phyloP scores from a whole-genome alignment of 148 eudicot genomes.

The Mesembryanthemum crystallinum region DNA sequence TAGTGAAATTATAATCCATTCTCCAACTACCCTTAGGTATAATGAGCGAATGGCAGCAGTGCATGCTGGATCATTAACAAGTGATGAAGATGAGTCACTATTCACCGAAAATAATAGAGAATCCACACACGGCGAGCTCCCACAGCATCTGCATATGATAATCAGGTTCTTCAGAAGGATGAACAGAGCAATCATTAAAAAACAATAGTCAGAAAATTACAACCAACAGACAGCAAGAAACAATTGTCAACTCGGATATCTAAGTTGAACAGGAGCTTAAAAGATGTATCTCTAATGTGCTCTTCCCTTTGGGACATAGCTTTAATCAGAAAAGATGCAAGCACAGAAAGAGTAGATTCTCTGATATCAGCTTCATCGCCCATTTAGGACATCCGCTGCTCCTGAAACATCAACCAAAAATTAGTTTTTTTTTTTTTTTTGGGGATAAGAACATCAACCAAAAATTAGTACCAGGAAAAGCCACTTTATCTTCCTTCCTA shows the following conservation, averaged over 20 bases:
- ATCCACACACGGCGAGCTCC: constrained; percentile 87
- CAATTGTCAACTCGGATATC: constrained; percentile 20
- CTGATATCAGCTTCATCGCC: constrained; percentile 74
- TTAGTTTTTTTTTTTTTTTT: no score
- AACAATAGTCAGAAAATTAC: background rate
- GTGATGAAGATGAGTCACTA: constrained; percentile 69
- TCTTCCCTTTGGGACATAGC: constrained; percentile 92
- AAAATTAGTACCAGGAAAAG: no score
- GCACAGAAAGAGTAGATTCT: constrained; percentile 71
- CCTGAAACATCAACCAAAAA: constrained; percentile 41
- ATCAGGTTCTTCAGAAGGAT: constrained; percentile 4
- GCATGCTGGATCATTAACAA: constrained; percentile 94
- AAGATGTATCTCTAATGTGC: constrained; percentile 81
- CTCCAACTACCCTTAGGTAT: constrained; percentile 82
- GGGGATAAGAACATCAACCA: no score
- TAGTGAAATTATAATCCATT: constrained; percentile 90
- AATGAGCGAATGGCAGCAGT: constrained; percentile 75
- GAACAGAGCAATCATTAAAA: background rate
- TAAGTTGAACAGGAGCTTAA: constrained; percentile 70
- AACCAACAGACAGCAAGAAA: constrained; percentile 17
- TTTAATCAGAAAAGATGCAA: constrained; percentile 91
- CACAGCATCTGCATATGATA: constrained; percentile 78
- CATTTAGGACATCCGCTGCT: constrained; percentile 61
- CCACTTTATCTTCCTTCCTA: no score
- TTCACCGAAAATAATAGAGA: constrained; percentile 73